Conservation (phyloP, 1,139 yeast species). For the Kodamaea alishanica region DNA sequence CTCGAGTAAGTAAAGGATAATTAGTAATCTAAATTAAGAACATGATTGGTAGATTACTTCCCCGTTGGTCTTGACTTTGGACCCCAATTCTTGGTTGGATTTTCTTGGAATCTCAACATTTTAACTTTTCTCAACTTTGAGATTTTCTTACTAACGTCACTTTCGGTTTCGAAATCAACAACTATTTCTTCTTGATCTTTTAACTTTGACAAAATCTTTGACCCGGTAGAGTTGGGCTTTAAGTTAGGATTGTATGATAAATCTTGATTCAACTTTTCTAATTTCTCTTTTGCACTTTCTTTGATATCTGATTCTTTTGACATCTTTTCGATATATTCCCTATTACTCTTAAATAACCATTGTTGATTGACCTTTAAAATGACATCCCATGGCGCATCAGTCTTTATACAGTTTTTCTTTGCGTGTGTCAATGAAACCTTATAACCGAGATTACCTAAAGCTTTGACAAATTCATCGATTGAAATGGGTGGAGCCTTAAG, state of each 20-base stretch:
- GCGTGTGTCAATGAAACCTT: slow-evolving; percentile 86
- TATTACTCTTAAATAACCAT: slow-evolving; percentile 54
- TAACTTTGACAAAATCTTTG: slow-evolving; percentile 48
- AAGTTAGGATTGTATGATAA: slow-evolving; percentile 34
- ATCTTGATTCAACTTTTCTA: slow-evolving; percentile 25
- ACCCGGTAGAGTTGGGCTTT: slow-evolving; percentile 53
- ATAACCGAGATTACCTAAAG: slow-evolving; percentile 82
- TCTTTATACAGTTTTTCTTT: slow-evolving; percentile 78
- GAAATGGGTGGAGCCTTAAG: slow-evolving; percentile 85
- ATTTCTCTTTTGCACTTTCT: slow-evolving; percentile 20
- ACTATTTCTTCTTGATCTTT: slow-evolving; percentile 17
- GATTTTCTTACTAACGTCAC: slow-evolving; percentile 52
- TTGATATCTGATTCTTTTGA: slow-evolving; percentile 24
- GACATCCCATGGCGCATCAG: slow-evolving; percentile 81
- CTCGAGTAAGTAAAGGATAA: not conserved
- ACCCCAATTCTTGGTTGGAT: slow-evolving; percentile 95
- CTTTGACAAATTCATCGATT: slow-evolving; percentile 65
- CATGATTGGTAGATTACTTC: slow-evolving; percentile 3
- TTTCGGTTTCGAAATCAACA: slow-evolving; percentile 49
- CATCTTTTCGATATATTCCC: slow-evolving; percentile 19
- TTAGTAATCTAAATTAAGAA: not conserved
- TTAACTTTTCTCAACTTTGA: slow-evolving; percentile 67
- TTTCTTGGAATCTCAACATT: slow-evolving; percentile 83
- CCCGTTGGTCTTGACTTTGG: slow-evolving; percentile 71
- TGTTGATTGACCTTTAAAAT: slow-evolving; percentile 69